These are phyloP conservation scores for Linderniella brevidens DNA, from an alignment of 257 asterid species.

Conservation along the genomic window DNA sequence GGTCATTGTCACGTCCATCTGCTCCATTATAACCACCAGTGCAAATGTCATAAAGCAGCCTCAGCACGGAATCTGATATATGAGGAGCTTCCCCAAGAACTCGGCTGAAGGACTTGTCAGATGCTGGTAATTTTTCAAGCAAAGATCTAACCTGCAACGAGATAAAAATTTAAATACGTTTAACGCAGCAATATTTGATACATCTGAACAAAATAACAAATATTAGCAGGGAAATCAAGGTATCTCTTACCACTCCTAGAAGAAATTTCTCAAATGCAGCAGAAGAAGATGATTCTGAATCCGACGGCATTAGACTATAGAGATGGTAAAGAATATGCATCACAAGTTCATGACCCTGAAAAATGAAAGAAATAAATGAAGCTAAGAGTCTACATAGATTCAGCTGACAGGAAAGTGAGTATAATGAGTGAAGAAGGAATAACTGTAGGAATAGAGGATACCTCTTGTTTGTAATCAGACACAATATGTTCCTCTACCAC, in stretches of 20 bases:
- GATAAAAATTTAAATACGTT: constrained; percentile 17
- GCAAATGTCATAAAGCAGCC: constrained; percentile 64
- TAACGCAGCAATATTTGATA: constrained; percentile 5
- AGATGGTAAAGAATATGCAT: constrained; percentile 83
- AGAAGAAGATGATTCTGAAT: constrained; percentile 45
- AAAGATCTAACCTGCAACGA: constrained; percentile 57
- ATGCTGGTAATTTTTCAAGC: constrained; percentile 67
- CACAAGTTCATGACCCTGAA: constrained; percentile 90
- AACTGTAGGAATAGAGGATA: constrained; percentile 18
- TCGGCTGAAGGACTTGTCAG: constrained; percentile 86
- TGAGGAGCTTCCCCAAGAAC: constrained; percentile 90
- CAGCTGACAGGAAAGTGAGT: background rate
- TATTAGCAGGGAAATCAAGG: constrained; percentile 6
- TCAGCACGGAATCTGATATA: constrained; percentile 67
- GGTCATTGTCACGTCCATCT: constrained; percentile 66
- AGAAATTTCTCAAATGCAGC: constrained; percentile 63
- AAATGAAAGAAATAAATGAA: constrained; percentile 11
- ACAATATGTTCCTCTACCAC: constrained; percentile 51
- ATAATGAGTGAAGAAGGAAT: background rate
- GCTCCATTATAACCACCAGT: constrained; percentile 36
- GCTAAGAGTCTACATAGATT: background rate
- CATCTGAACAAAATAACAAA: no score
- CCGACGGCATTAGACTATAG: constrained; percentile 47
- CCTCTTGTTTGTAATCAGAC: constrained; percentile 64
- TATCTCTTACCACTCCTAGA: constrained; percentile 62